Base-by-base conservation (phyloP, 306 rosid genomes). In the Purshia tridentata region DNA sequence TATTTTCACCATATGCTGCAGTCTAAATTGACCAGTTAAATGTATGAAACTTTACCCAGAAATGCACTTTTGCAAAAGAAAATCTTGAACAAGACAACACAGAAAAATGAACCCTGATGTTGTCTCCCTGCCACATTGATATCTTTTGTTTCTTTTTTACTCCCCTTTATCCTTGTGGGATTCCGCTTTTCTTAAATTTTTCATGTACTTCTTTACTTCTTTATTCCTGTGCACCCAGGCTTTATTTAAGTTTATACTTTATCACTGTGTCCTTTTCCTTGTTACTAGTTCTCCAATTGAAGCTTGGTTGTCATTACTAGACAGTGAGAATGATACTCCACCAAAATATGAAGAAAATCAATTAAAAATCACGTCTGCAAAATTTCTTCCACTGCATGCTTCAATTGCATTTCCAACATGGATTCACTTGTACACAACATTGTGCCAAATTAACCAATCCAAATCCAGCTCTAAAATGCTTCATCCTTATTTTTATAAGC, bases 31-130 rank as follows among this genome's bases (percentile, higher is more conserved):
- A 60, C 76, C 74, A 49, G 42, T 39, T 39, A 68, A 76, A 71
- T 77, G 57, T 72, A 40, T 37, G 20, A 48, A 68, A 51, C 83
- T 76, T 60, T 76, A 56, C 69, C 70, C 48, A 48, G 79, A 73
- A 72, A 79, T 74, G 79, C 73, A 67, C 82, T 78, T 76, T 85
- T 65, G 57, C 52, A 72, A 78, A 80, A 80, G 75, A 59, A 60
- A 41, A 76, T 62, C 45, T 47, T 56, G 80, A 81, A 75, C 35
- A 29, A 57, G 85, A 82, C 83, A 67, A 63, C 65, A 74, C 80
- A 77, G 40, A 63, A 54, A 77, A 77, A 80, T 50, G n/a, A 50
- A 52, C 58, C 2, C 70, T 72, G 70, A 67, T 56, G 76, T 76
- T 66, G 80, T 49, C 72, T 70, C 78, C 49, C 62, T 72, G 71